Base-by-base conservation (phyloP, 2,329 filamentous ascomycete species). In the Penicillium sclerotiorum region DNA sequence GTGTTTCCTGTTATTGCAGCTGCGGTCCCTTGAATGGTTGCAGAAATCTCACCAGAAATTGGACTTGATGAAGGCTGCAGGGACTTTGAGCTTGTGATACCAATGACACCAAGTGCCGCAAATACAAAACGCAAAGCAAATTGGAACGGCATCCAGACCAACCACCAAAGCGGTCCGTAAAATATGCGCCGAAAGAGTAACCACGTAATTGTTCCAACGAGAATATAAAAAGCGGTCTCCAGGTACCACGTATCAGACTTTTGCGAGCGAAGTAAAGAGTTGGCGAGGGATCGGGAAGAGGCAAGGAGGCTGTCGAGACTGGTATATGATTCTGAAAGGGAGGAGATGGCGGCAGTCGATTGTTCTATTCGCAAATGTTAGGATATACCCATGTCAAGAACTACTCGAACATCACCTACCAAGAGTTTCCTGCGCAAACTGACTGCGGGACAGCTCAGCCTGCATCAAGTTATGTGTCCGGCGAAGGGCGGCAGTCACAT, bases 231-330 rank as follows among this genome's bases (percentile, higher is more conserved):
- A 2, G 92, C 85, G 30, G 89, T 95, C 72, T 94, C 88, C 27
- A 99, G 81, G 68, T 99, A 99, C 94, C 94, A 99, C 2, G 92
- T 96, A 68, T 99, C 94, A 58, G 88, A 94, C 79, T 99, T 99
- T 67, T 95, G 90, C 56, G 89, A 94, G 53, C 84, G 84, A 39
- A 97, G 75, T 38, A 99, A 77, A 15, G 89, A 90, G 6, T 84
- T 84, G 7, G 96, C 82, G 15, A 99, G 77, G 47, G 85, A 86
- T 57, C 83, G 82, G 38, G 89, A 92, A 49, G 83, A 88, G 2
- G 82, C 79, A 30, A 99, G 79, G 65, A 96, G 80, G 11, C 83
- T 82, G 61, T 93, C 90, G 5, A 97, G 82, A 42, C 85, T 84
- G 17, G 80, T 84, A 73, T 99, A 99, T 30, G 84, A 87, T 62